Evolutionary conservation across 306 rosid species (phyloP).

Genomic region (Canavalia gladiata): DNA sequence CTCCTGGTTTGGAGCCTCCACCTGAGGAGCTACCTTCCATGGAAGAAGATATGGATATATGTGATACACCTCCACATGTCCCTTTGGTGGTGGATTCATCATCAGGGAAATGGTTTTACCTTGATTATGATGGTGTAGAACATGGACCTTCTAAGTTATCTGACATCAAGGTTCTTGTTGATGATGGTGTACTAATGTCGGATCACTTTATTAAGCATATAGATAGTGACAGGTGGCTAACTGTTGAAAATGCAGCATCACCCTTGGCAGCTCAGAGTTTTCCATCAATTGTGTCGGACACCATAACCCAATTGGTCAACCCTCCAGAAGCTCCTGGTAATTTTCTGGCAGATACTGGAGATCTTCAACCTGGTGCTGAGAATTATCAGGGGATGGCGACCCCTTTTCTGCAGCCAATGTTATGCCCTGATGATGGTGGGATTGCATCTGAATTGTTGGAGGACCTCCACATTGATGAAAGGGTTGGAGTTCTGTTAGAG

Average conservation of each 20-base stretch:
- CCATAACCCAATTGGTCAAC: constrained; percentile 79
- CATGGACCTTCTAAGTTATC: constrained; percentile 83
- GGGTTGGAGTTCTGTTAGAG: constrained; percentile 75
- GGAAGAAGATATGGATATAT: constrained; percentile 99
- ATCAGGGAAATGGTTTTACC: constrained; percentile 95
- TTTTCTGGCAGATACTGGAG: constrained; percentile 73
- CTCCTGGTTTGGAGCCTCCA: constrained; percentile 58
- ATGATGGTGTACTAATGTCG: constrained; percentile 81
- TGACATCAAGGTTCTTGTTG: constrained; percentile 86
- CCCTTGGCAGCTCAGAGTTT: constrained; percentile 74
- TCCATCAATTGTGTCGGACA: constrained; percentile 76
- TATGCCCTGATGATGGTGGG: constrained; percentile 48
- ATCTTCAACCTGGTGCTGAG: constrained; percentile 61
- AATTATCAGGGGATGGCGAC: constrained; percentile 50
- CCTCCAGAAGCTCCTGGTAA: constrained; percentile 99
- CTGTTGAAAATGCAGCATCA: constrained; percentile 95
- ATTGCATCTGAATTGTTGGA: constrained; percentile 61
- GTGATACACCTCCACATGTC: constrained; percentile 97
- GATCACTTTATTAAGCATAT: constrained; percentile 95
- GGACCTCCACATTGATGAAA: constrained; percentile 83
- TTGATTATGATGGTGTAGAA: constrained; percentile 84
- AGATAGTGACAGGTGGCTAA: constrained; percentile 93
- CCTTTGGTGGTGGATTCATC: constrained; percentile 73
- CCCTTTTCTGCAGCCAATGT: constrained; percentile 41
- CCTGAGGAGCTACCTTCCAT: constrained; percentile 87